phyloP scores from a whole-genome alignment of 1,284 basidiomycete species.

The Malassezia arunalokei region DNA sequence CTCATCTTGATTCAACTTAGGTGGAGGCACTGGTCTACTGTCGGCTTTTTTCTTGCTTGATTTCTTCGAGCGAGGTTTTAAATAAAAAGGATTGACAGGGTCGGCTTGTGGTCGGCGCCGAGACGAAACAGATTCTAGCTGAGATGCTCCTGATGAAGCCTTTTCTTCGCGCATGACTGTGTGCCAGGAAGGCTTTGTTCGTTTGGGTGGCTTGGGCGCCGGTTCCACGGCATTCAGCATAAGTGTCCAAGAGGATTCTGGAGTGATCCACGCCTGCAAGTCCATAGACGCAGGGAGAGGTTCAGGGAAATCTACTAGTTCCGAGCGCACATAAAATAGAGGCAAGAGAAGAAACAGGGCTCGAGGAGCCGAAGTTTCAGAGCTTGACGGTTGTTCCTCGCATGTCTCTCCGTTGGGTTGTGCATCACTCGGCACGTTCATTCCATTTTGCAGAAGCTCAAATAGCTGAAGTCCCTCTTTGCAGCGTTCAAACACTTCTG shows the following conservation, averaged over 20 bases:
- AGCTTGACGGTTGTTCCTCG: not conserved
- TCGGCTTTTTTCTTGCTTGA: not conserved
- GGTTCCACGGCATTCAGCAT: conserved; percentile 7
- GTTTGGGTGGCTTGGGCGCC: not conserved
- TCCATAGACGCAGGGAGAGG: conserved; percentile 70
- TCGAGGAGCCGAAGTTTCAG: conserved; percentile 53
- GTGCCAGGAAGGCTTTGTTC: not conserved
- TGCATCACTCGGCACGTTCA: not conserved
- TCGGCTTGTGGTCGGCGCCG: not conserved
- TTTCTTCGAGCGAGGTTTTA: conserved; percentile 6
- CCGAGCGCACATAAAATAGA: conserved; percentile 64
- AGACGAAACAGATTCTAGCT: not conserved
- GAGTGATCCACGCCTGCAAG: conserved; percentile 70
- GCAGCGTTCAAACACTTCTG: conserved; percentile 83
- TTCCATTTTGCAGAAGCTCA: conserved; percentile 59
- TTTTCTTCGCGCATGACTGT: not conserved
- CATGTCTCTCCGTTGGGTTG: not conserved
- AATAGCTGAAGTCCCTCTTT: conserved; percentile 69
- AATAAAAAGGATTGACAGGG: conserved; percentile 24
- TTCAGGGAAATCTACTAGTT: conserved; percentile 82
- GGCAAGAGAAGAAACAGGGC: conserved; percentile 75
- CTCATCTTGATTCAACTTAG: not conserved
- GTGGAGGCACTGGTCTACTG: not conserved
- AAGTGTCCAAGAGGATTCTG: conserved; percentile 29
- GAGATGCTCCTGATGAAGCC: not conserved